Base-by-base conservation (phyloP, 2,329 filamentous ascomycete genomes). In the Colletotrichum salicis region DNA sequence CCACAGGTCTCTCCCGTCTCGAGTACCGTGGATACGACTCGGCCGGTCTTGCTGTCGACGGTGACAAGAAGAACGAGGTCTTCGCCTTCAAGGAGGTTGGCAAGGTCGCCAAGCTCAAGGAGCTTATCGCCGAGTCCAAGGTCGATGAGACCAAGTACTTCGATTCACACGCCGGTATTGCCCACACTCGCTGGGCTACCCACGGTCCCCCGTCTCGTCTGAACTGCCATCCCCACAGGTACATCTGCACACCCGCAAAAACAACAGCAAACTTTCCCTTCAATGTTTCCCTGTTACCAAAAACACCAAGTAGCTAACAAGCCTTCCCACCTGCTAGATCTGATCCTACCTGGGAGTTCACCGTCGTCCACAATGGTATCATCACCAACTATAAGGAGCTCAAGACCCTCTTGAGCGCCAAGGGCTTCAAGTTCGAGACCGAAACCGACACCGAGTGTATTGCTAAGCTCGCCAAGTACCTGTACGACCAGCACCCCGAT, bases 361-460 rank as follows among this genome's bases (percentile, higher is more conserved):
- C 94, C 76, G 92, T 99, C 78, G 96, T 98, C 73, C 96, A 99
- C 92, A 99, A 99, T 86, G 96, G 96, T 81, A 99, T 99, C 89
- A 99, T 99, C 86, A 99, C 96, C 87, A 99, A 99, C 90, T 99
- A 99, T 91, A 99, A 99, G 90, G 96, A 99, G 87, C 88, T 99
- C 79, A 97, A 96, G 91, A 94, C 93, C 74, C 91, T 99, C 75
- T 90, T 99, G 77, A 90, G 93, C 86, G 89, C 89, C 88, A 99
- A 98, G 90, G 96, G 96, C 81, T 97, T 97, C 91, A 93, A 92
- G 81, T 99, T 99, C 83, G 96, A 99, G 91, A 99, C 96, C 64
- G 96, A 99, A 86, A 99, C 96, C 76, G 96, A 99, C 81, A 99
- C 96, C 64, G 96, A 99, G 87, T 98, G 96, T 84, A 99, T 99